phyloP scores from a whole-genome alignment of 768 basidiomycete species.

The Filobasidium wieringae region DNA sequence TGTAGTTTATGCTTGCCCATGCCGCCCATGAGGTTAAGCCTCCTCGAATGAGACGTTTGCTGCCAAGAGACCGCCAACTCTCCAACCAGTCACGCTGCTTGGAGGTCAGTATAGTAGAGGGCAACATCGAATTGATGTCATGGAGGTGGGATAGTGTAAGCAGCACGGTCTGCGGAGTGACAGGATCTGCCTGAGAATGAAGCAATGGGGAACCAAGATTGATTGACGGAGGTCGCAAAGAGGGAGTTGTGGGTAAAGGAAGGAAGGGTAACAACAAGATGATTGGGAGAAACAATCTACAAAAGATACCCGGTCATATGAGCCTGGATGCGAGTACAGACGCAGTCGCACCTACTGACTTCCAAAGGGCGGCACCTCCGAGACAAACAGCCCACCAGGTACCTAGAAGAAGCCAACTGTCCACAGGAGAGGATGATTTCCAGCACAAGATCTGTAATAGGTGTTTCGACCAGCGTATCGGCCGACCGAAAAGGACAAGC shows the following conservation, averaged over 20 bases:
- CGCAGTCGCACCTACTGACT: constrained; percentile 38
- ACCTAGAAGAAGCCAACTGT: constrained; percentile 49
- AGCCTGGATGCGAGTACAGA: not conserved
- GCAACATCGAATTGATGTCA: constrained; percentile 46
- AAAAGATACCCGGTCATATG: not conserved
- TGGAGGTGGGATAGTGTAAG: constrained; percentile 54
- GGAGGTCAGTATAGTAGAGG: constrained; percentile 17
- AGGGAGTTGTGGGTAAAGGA: constrained; percentile 36
- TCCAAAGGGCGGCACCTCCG: constrained; percentile 46
- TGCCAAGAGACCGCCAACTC: constrained; percentile 4
- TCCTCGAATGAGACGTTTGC: constrained; percentile 5
- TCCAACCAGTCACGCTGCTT: not conserved
- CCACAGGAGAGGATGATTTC: constrained; percentile 26
- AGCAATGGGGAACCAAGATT: not conserved
- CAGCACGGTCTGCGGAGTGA: constrained; percentile 36
- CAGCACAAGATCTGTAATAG: constrained; percentile 28
- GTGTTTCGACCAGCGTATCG: constrained; percentile 18
- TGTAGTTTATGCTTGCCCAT: constrained; percentile 21
- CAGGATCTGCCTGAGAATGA: constrained; percentile 5
- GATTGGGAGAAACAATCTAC: constrained; percentile 53
- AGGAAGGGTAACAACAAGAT: constrained; percentile 41
- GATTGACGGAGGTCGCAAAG: constrained; percentile 9
- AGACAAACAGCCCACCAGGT: constrained; percentile 70
- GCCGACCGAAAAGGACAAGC: constrained; percentile 26
- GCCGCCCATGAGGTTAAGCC: constrained; percentile 23